Evolutionary conservation across 345 rosid species (phyloP).

Genomic region (Salix brachista): DNA sequence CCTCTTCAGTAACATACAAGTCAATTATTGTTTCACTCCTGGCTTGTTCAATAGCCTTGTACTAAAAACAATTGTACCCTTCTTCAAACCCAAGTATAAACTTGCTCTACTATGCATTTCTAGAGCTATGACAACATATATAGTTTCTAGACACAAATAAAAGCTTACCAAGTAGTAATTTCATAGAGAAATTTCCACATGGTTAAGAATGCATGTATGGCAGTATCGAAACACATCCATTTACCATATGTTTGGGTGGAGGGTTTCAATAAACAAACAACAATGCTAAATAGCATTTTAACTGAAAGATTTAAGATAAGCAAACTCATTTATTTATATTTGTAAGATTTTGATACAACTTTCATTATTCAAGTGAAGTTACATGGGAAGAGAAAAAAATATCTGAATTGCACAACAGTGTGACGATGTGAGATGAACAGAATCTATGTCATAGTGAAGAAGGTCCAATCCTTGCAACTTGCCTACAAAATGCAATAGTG

Average conservation of each 20-base stretch:
- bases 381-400: not conserved
- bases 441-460: constrained; percentile 23
- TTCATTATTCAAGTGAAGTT: not conserved
- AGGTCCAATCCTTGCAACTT: constrained; percentile 10
- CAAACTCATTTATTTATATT: not conserved
- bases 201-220: no score
- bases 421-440: not conserved
- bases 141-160: no score
- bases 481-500: constrained; percentile 29
- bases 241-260: no score
- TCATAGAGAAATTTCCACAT: no score
- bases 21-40: constrained; percentile 41
- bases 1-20: constrained; percentile 35
- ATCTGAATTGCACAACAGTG: not conserved
- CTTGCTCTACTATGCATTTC: no score
- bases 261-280: no score
- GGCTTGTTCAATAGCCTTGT: constrained; percentile 20
- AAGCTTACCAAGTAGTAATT: no score
- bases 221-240: no score
- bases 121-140: no score
- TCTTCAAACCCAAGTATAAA: no score
- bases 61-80: no score
- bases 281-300: not conserved
- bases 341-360: not conserved
- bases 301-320: not conserved